Evolutionary conservation across 352 stramenopile species (phyloP).

Genomic region (Phytophthora pisi): DNA sequence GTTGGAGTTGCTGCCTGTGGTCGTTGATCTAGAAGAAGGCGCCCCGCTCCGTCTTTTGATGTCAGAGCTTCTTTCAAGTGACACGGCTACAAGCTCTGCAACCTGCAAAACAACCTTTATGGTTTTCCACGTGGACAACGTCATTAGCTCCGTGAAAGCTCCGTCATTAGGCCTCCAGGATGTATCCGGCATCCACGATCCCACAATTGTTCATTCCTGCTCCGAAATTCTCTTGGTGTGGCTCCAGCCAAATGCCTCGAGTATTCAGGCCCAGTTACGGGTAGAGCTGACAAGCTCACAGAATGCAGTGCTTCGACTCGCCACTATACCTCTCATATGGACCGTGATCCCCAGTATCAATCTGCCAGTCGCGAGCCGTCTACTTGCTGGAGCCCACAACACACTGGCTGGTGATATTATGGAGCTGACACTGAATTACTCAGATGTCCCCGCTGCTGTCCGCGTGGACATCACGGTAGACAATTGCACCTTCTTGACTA

Average conservation of each 20-base stretch:
- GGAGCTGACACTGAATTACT: constrained; percentile 20
- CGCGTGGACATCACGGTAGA: constrained; percentile 15
- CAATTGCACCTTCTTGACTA: constrained; percentile 20
- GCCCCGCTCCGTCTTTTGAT: constrained; percentile 14
- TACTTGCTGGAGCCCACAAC: constrained; percentile 23
- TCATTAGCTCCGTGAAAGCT: constrained; percentile 8
- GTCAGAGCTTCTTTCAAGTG: constrained; percentile 4
- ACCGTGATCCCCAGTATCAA: constrained; percentile 8
- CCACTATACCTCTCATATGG: constrained; percentile 18
- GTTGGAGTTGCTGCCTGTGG: constrained; percentile 8
- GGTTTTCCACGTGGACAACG: constrained; percentile 13
- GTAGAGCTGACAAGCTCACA: constrained; percentile 4
- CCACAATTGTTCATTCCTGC: constrained; percentile 12
- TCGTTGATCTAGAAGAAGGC: constrained; percentile 12
- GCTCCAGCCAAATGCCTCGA: not conserved
- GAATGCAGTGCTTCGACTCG: not conserved
- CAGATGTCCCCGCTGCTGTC: not conserved
- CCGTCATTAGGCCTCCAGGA: constrained; percentile 13
- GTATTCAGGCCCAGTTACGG: constrained; percentile 4
- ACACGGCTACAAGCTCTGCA: not conserved
- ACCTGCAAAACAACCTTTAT: constrained; percentile 20
- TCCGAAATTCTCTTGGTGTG: constrained; percentile 5
- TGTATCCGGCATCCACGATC: constrained; percentile 9
- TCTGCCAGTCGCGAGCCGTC: constrained; percentile 1
- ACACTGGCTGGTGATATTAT: constrained; percentile 3